Evolutionary conservation across 2,329 filamentous ascomycete species (phyloP).

Genomic region (Talaromyces piceae): DNA sequence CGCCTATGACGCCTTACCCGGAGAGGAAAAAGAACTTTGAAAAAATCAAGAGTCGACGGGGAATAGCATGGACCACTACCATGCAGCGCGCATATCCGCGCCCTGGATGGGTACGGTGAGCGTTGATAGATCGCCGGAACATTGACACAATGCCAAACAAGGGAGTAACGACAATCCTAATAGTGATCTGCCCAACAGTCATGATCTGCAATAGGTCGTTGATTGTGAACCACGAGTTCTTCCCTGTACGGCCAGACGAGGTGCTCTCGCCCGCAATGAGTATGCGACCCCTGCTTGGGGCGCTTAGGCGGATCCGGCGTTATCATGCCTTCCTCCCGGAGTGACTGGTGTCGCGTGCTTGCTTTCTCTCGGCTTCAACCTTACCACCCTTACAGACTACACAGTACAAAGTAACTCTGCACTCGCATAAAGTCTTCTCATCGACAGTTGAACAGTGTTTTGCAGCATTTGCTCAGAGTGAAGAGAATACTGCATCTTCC

Average conservation of each 20-base stretch:
- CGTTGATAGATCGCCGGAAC: neutral
- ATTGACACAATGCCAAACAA: neutral
- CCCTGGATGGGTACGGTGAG: neutral
- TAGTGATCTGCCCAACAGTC: neutral
- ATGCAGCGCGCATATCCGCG: neutral
- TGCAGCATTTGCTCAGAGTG: too few species aligned
- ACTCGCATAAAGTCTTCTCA: too few species aligned
- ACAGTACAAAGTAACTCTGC: too few species aligned
- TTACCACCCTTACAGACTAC: neutral
- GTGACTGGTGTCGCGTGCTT: neutral
- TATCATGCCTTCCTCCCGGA: neutral
- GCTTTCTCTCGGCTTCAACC: neutral
- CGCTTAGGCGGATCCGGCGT: neutral
- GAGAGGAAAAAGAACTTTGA: conserved; percentile 1
- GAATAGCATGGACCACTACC: neutral
- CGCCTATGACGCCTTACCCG: neutral
- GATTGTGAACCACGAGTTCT: neutral
- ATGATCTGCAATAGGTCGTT: neutral
- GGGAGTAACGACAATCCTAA: neutral
- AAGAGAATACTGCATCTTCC: neutral
- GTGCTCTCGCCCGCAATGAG: neutral
- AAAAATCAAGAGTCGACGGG: neutral
- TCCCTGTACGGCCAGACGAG: neutral
- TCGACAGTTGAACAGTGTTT: neutral
- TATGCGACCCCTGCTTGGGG: neutral